phyloP scores from a whole-genome alignment of 805 yeast genomes.

The Maudiozyma pseudohumilis region DNA sequence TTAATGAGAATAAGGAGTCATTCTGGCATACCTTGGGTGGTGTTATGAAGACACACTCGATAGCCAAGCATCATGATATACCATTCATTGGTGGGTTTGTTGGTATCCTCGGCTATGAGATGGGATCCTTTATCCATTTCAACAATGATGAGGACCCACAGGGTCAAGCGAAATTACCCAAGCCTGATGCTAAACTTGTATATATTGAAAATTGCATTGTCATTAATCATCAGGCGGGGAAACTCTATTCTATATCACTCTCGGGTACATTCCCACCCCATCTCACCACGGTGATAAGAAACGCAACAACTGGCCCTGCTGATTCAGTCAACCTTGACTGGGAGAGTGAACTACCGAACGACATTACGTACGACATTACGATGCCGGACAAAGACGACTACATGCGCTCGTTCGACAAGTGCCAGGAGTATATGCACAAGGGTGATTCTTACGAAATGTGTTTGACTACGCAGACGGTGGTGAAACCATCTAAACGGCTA shows the following conservation, averaged over 20 bases:
- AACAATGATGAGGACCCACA: no score
- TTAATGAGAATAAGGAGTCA: constrained; percentile 16
- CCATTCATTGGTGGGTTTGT: constrained; percentile 90
- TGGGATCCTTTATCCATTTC: constrained; percentile 43
- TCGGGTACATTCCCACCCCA: constrained; percentile 28
- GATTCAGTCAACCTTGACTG: not conserved
- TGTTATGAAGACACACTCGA: constrained; percentile 18
- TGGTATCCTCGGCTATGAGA: constrained; percentile 84
- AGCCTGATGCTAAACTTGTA: constrained; percentile 70
- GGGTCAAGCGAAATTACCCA: constrained; percentile 8
- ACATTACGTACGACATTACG: constrained; percentile 25
- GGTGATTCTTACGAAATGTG: constrained; percentile 96
- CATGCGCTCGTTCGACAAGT: constrained; percentile 41
- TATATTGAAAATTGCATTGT: constrained; percentile 58
- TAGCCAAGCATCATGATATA: constrained; percentile 28
- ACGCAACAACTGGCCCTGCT: not conserved
- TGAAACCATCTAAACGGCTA: constrained; percentile 40
- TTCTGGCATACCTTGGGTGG: constrained; percentile 24
- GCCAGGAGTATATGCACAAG: constrained; percentile 56
- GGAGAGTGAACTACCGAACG: constrained; percentile 13
- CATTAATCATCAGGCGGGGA: constrained; percentile 37
- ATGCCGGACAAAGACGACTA: constrained; percentile 50
- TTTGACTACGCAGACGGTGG: constrained; percentile 64
- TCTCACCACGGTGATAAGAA: constrained; percentile 5
- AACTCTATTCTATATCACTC: constrained; percentile 46